Base-by-base conservation (phyloP, 2,329 filamentous ascomycete species). In the Claviceps sp. region DNA sequence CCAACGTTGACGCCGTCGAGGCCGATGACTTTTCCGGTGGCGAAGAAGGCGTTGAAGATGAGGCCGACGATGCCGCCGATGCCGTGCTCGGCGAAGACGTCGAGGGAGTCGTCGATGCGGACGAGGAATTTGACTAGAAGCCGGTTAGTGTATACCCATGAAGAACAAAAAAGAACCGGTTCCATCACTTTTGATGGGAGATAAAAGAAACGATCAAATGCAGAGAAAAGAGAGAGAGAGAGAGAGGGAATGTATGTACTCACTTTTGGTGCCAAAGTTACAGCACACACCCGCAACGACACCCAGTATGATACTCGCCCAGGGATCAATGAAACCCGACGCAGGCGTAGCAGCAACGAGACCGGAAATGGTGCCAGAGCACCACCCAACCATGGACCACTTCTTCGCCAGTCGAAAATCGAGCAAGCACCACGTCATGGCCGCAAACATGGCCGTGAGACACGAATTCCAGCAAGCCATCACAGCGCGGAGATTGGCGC, bases 401-500 rank as follows among this genome's bases (percentile, higher is more conserved):
- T 96, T 96, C 70, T 83, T 83, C 54, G 89, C 89, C 54, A 97
- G 81, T 55, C 93, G 85, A 80, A 84, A 97, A 79, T 98, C 93
- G 62, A 97, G 88, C 47, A 97, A 71, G 62, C 90, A 89, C 93
- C 93, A 98, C 51, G 89, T 86, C 69, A 93, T 87, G 58, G 88
- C 85, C 42, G 82, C 91, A 63, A 96, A 95, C 74, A 89, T 88
- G 66, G 88, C 91, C 40, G 88, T 93, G 63, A 95, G 68, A 74
- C 93, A 96, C 54, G 86, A 88, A 78, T 97, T 97, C 91, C 90
- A 98, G 81, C 88, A 95, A 52, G 93, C 91, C 83, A 96, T 94
- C 58, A 86, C 84, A 52, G 93, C 93, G 59, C 93, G 86, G 51
- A 97, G 78, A 74, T 96, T 96, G 59, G 90, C 88, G 60, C 91